Evolutionary conservation across 176 grass and related monocot genomes (phyloP).

Genomic region (Juncus effusus): DNA sequence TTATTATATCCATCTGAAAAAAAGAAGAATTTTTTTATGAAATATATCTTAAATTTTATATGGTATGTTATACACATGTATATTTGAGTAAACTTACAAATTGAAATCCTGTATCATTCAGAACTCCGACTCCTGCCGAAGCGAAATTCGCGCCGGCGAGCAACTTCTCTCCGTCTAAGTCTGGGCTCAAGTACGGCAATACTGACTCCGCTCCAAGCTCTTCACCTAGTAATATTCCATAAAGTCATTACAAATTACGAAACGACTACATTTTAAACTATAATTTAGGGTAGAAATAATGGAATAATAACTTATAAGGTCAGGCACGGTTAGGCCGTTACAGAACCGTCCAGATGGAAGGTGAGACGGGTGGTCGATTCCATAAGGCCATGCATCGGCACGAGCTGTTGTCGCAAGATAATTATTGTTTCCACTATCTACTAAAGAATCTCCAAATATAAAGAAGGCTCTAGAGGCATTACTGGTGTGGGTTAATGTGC

Average conservation of each 20-base stretch:
- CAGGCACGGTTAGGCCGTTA: slow-evolving; percentile 80
- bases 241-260: neutral
- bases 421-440: slow-evolving; percentile 97
- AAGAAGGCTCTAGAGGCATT: slow-evolving; percentile 74
- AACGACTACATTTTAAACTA: neutral
- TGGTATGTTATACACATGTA: neutral
- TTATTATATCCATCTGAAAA: slow-evolving; percentile 75
- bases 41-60: neutral
- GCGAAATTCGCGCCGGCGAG: slow-evolving; percentile 94
- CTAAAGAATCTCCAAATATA: slow-evolving; percentile 92
- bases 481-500: slow-evolving; percentile 10
- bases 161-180: slow-evolving; percentile 66
- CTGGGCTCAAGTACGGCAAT: slow-evolving; percentile 73
- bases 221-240: slow-evolving; percentile 45
- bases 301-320: slow-evolving; percentile 70
- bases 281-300: neutral
- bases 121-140: slow-evolving; percentile 86
- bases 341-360: slow-evolving; percentile 62
- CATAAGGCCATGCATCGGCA: slow-evolving; percentile 74
- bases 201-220: slow-evolving; percentile 51
- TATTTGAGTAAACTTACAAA: slow-evolving; percentile 45
- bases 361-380: slow-evolving; percentile 65
- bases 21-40: neutral
- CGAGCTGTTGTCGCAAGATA: slow-evolving; percentile 60
- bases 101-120: slow-evolving; percentile 88